phyloP scores from a whole-genome alignment of 139 green algal species.

The Yamagishiella unicocca region DNA sequence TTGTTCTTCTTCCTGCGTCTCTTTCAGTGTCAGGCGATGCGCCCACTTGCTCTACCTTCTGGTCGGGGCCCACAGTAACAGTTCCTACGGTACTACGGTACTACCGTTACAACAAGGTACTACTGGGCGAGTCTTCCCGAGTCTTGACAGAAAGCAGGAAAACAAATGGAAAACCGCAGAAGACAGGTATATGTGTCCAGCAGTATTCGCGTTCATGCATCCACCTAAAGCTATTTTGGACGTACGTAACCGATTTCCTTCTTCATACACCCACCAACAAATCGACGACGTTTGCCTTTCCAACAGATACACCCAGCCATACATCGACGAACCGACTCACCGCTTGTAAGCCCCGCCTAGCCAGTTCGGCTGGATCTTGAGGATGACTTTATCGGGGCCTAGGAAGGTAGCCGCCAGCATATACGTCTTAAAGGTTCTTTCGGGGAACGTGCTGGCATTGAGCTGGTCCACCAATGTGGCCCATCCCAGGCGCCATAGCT shows the following conservation, averaged over 20 bases:
- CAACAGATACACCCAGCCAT: background rate
- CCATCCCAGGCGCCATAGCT: slow-evolving; percentile 40
- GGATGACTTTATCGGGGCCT: background rate
- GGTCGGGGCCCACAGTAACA: too few species aligned
- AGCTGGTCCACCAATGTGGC: background rate
- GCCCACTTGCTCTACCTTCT: too few species aligned
- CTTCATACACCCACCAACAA: background rate
- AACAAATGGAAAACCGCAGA: too few species aligned
- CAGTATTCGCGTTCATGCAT: too few species aligned
- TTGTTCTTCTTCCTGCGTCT: too few species aligned
- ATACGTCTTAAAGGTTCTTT: background rate
- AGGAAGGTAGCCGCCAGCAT: slow-evolving; percentile 12
- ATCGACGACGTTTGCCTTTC: background rate
- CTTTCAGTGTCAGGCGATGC: too few species aligned
- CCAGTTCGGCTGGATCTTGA: slow-evolving; percentile 33
- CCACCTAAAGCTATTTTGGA: background rate
- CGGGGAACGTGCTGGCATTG: background rate
- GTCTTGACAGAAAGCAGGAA: too few species aligned
- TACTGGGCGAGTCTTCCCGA: too few species aligned
- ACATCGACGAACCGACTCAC: background rate
- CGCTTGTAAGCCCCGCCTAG: background rate
- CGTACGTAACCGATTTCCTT: background rate
- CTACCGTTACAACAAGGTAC: too few species aligned
- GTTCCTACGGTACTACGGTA: too few species aligned
- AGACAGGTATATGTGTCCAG: too few species aligned